Conservation (phyloP, 352 stramenopile species). For the Hyaloperonospora brassicae region DNA sequence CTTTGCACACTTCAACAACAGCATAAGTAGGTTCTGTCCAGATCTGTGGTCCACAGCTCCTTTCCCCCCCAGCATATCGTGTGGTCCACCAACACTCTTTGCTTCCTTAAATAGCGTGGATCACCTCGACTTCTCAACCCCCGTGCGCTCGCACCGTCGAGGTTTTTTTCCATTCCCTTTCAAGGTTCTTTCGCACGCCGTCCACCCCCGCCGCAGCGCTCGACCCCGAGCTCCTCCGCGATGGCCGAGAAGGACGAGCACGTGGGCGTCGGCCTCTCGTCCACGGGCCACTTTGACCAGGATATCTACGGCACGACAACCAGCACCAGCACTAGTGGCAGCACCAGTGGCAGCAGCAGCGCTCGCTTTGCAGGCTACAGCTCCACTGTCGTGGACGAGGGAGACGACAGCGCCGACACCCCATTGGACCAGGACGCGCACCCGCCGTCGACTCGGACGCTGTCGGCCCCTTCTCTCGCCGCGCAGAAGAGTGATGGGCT, state of each 20-base stretch:
- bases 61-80: too few relatives aligned
- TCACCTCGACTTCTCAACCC: too few relatives aligned
- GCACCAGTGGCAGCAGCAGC: too few relatives aligned
- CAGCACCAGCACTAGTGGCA: conserved; percentile 25
- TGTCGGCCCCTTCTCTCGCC: background rate
- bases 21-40: too few relatives aligned
- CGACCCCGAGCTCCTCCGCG: too few relatives aligned
- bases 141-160: background rate
- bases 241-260: conserved; percentile 38
- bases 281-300: conserved; percentile 62
- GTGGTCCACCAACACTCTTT: too few relatives aligned
- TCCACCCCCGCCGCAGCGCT: background rate
- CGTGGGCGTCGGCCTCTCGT: conserved; percentile 47
- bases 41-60: too few relatives aligned
- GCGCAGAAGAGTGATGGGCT: conserved; percentile 34
- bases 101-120: too few relatives aligned
- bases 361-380: conserved; percentile 51
- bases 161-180: background rate
- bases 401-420: conserved; percentile 38
- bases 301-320: conserved; percentile 53
- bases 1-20: too few relatives aligned
- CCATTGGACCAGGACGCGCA: conserved; percentile 27
- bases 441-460: conserved; percentile 2
- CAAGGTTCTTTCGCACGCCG: conserved; percentile 8
- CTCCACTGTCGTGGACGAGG: conserved; percentile 46